These are phyloP conservation scores for Yamadazyma siamensis DNA, from an alignment of 1,139 yeast genomes.

Conservation along the genomic window DNA sequence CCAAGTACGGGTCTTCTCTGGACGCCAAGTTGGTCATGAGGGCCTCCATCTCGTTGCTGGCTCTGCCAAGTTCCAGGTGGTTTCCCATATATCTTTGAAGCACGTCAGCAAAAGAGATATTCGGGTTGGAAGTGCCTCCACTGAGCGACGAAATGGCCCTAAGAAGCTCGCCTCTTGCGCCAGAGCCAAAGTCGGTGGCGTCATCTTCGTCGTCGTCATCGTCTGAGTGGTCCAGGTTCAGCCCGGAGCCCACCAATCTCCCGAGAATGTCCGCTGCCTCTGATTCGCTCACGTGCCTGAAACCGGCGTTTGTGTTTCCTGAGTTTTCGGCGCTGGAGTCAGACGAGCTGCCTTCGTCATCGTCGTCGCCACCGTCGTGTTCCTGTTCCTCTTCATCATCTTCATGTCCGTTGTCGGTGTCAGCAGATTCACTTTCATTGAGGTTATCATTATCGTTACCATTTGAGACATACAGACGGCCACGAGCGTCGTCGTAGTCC, in stretches of 20 bases:
- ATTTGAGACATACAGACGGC: background rate
- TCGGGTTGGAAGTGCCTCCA: conserved; percentile 2
- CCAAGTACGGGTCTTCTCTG: conserved; percentile 44
- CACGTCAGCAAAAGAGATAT: conserved; percentile 31
- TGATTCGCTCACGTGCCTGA: conserved; percentile 23
- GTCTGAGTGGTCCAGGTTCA: conserved; percentile 10
- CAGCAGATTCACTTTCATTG: conserved; percentile 8
- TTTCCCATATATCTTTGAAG: conserved; percentile 40
- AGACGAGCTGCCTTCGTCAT: conserved; percentile 15
- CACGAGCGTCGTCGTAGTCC: no score
- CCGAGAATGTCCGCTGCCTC: conserved; percentile 16
- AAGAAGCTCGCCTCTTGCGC: conserved; percentile 25
- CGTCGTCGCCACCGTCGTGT: conserved; percentile 16
- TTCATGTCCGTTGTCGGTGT: conserved; percentile 6
- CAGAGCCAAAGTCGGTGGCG: conserved; percentile 11
- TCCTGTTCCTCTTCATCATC: conserved; percentile 14
- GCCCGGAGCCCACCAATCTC: conserved; percentile 11
- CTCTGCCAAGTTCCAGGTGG: conserved; percentile 22
- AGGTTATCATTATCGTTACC: conserved; percentile 9
- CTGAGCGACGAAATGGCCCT: conserved; percentile 18
- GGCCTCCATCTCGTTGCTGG: conserved; percentile 31
- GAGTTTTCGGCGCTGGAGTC: conserved; percentile 16
- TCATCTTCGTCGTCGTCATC: conserved; percentile 16
- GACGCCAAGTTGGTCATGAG: conserved; percentile 41
- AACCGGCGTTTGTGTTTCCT: conserved; percentile 23